Percentiles rank a stretch among this genome's conserved stretches.
These are phyloP conservation scores for Pleurotus djamor DNA, from an alignment of 768 basidiomycete genomes.

Conservation along the genomic window DNA sequence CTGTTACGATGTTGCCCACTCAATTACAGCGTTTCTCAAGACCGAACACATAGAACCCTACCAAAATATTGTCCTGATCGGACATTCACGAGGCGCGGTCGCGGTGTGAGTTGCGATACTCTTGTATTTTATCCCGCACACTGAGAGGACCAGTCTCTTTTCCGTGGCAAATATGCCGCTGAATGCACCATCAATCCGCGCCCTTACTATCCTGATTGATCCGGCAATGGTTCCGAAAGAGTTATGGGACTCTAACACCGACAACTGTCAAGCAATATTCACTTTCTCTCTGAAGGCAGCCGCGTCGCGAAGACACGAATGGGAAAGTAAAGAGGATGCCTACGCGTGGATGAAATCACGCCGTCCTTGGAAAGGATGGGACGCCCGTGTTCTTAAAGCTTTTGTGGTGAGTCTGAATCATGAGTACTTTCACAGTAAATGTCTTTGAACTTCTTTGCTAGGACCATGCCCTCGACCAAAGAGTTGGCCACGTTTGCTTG, in stretches of 20 bases:
- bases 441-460: slow-evolving; percentile 9
- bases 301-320: slow-evolving; percentile 32
- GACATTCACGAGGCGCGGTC: slow-evolving; percentile 42
- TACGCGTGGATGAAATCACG: slow-evolving; percentile 37
- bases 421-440: background rate
- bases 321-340: slow-evolving; percentile 39
- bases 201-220: slow-evolving; percentile 44
- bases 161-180: background rate
- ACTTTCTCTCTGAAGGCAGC: slow-evolving; percentile 31
- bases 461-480: slow-evolving; percentile 32
- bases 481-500: slow-evolving; percentile 25
- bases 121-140: background rate
- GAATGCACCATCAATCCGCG: slow-evolving; percentile 23
- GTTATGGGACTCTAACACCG: slow-evolving; percentile 29
- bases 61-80: slow-evolving; percentile 29
- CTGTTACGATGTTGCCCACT: slow-evolving; percentile 32
- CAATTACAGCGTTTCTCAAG: slow-evolving; percentile 28
- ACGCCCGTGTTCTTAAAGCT: slow-evolving; percentile 33
- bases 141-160: too few relatives aligned
- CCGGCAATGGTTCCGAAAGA: slow-evolving; percentile 37
- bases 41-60: slow-evolving; percentile 29
- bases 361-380: slow-evolving; percentile 45
- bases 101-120: slow-evolving; percentile 25
- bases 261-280: slow-evolving; percentile 31
- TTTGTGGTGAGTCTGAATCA: slow-evolving; percentile 28